phyloP scores from a whole-genome alignment of 208 protist genomes.

The Trypanosoma platydactyli region DNA sequence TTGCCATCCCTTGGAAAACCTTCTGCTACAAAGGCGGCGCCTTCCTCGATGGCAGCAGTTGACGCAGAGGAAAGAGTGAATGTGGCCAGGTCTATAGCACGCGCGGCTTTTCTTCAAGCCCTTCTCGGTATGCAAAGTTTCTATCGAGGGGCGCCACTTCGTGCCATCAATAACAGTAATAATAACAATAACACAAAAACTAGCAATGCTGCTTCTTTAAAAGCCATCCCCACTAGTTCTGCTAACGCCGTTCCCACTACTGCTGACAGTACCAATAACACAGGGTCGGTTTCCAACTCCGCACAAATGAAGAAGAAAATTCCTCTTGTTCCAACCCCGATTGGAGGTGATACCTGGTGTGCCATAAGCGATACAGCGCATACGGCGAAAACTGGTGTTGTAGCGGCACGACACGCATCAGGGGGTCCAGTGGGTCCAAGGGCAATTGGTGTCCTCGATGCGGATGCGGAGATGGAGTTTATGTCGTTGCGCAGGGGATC shows the following conservation, averaged over 20 bases:
- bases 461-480: neutral
- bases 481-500: neutral
- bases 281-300: neutral
- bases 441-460: conserved; percentile 13
- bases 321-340: conserved; percentile 16
- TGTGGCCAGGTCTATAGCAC: conserved; percentile 3
- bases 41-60: conserved; percentile 4
- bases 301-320: conserved; percentile 9
- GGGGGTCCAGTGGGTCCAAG: conserved; percentile 16
- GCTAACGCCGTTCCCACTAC: neutral
- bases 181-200: neutral
- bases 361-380: conserved; percentile 11
- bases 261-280: neutral
- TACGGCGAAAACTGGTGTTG: conserved; percentile 14
- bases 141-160: conserved; percentile 19
- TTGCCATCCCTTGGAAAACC: conserved; percentile 42
- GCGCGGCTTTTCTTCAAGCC: conserved; percentile 5
- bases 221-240: neutral
- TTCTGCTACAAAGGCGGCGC: conserved; percentile 17
- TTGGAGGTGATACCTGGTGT: conserved; percentile 24
- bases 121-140: conserved; percentile 18
- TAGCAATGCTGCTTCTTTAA: neutral
- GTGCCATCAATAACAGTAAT: neutral
- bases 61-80: neutral
- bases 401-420: conserved; percentile 8